phyloP scores from a whole-genome alignment of 2,329 filamentous ascomycete species.

The Sclerotinia minor region DNA sequence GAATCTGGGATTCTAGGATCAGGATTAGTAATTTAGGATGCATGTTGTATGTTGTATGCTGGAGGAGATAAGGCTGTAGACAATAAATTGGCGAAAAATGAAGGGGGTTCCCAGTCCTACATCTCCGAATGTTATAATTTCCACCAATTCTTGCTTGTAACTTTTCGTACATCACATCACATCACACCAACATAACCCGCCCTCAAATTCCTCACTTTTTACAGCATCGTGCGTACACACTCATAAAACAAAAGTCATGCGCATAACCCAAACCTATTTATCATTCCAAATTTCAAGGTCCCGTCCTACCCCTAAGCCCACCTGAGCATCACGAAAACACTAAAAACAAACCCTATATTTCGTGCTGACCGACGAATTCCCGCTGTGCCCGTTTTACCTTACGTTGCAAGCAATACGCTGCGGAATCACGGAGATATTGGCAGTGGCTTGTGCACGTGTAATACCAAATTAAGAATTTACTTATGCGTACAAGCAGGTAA shows the following conservation, averaged over 20 bases:
- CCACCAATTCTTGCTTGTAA: conserved; percentile 20
- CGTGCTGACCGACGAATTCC: background rate
- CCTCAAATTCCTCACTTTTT: background rate
- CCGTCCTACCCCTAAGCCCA: background rate
- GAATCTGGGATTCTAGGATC: background rate
- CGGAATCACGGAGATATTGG: background rate
- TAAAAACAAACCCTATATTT: conserved; percentile 3
- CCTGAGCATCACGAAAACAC: conserved; percentile 9
- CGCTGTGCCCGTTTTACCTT: conserved; percentile 6
- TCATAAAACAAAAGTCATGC: conserved; percentile 18
- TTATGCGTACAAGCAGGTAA: background rate
- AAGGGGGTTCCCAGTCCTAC: conserved; percentile 5
- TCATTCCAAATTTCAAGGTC: background rate
- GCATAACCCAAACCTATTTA: conserved; percentile 14
- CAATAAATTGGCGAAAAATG: conserved; percentile 14
- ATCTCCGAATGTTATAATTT: conserved; percentile 1
- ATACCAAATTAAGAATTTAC: conserved; percentile 4
- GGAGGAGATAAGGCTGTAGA: conserved; percentile 1
- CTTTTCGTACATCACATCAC: conserved; percentile 13
- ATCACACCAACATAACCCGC: conserved; percentile 3
- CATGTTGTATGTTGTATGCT: too few species aligned
- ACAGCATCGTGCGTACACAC: conserved; percentile 5
- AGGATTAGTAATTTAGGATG: background rate
- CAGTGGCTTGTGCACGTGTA: conserved; percentile 3
- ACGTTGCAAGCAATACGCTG: background rate